Conservation (phyloP, 1,284 basidiomycete genomes). For the Sanghuangporus sanghuang region DNA sequence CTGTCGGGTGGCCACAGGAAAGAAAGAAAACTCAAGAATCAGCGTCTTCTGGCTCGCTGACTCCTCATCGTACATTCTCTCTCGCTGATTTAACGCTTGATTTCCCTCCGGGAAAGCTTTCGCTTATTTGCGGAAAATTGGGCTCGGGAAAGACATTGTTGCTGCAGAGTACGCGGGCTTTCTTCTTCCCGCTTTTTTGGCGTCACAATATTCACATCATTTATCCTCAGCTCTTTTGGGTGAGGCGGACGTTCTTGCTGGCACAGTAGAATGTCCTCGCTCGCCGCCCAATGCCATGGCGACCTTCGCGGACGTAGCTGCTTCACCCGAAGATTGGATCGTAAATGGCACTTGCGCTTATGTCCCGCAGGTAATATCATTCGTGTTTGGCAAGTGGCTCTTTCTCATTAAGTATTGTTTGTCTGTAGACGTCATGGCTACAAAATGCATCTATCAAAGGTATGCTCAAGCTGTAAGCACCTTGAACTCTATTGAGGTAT, state of each 20-base stretch:
- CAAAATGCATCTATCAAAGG: constrained; percentile 90
- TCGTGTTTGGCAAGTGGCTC: not conserved
- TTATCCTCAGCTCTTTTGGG: constrained; percentile 64
- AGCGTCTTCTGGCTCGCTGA: constrained; percentile 55
- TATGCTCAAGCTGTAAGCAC: constrained; percentile 23
- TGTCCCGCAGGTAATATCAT: constrained; percentile 69
- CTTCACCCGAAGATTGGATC: constrained; percentile 64
- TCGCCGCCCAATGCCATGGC: constrained; percentile 78
- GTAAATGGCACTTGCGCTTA: constrained; percentile 79
- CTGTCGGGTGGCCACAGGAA: constrained; percentile 85
- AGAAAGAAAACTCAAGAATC: constrained; percentile 41
- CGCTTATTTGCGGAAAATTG: constrained; percentile 77
- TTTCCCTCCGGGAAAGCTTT: constrained; percentile 76
- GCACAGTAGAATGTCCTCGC: constrained; percentile 75
- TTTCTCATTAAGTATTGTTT: not conserved
- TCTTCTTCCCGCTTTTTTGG: not conserved
- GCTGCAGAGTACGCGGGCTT: constrained; percentile 46
- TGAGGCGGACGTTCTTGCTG: constrained; percentile 82
- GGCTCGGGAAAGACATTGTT: constrained; percentile 84
- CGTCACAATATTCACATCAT: not conserved
- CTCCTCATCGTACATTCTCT: constrained; percentile 74
- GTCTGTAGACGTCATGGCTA: constrained; percentile 63
- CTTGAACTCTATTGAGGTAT: not conserved
- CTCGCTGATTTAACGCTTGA: constrained; percentile 72
- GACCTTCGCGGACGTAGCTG: constrained; percentile 38